Base-by-base conservation (phyloP, 1,284 basidiomycete species). In the Puccinia hordei region DNA sequence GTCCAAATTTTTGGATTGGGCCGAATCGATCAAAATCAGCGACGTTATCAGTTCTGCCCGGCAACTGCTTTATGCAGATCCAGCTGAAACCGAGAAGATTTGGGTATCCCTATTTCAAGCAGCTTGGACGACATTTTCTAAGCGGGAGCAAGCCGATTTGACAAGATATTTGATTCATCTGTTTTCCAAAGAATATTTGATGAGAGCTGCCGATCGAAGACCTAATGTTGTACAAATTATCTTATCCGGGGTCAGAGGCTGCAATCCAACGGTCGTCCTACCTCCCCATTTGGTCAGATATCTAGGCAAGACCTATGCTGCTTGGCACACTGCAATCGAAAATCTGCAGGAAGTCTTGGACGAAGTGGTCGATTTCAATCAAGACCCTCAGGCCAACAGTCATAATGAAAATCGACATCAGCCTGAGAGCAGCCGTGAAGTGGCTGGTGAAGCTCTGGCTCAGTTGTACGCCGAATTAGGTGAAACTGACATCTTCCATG, bases 401-500 rank as follows among this genome's bases (percentile, higher is more conserved):
- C 49, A 59, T 4, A 59, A 59, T 27, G 38, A 55, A 35, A 30
- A 41, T 12, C 68, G 46, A 33, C 38, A 55, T 73, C 71, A 55
- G 57, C 95, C 98, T 82, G 88, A 89, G 38, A 88, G 89, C 57
- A 88, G 94, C 55, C 91, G 93, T 35, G 95, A 99, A 82, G 92
- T 90, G 61, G 91, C 94, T 65, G 91, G 91, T 82, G 95, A 97
- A 85, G 94, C 97, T 0, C 89, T 99, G 22, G 92, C 94, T 19
- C 97, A 99, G 85, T 88, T 98, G 0, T 99, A 98, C 83, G 94
- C 95, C 1, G 97, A 99, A 85, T 87, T 99, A 55, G 91, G 91
- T 22, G 97, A 99, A 87, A 95, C 98, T 82, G 98, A 99, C 86
- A 90, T 98, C 87, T 98, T 98, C 86, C 97, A 99, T 85, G 97